Evolutionary conservation across 1,139 yeast genomes (phyloP), one percentile per base, ranked within the genome.

Genomic region (Candida mesenterica): DNA sequence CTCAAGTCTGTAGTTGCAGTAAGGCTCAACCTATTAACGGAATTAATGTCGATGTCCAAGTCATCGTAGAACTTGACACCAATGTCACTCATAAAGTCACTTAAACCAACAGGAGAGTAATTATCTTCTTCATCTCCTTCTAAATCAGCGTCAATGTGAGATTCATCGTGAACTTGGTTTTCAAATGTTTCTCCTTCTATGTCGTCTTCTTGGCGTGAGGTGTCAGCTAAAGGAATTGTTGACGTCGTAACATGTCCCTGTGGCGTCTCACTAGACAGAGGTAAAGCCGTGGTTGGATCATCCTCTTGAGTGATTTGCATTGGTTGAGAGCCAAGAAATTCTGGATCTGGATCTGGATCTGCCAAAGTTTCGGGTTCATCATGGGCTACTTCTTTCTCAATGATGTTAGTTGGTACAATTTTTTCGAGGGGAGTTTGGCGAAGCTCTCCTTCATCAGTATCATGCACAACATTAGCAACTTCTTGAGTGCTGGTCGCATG

Each of bases 61-160:
- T 75, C 79, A 44, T 77, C 77, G 44, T 68, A 73, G 45, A 78
- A 78, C 30, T 68, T 68, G 12, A 77, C 65, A 0, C 73, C 72
- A 7, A 76, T 59, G 38, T 73, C 77, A 5, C 53, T 53, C 44
- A 79, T 55, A 38, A 79, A 77, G 15, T 63, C 60, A 1, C 60
- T 49, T 24, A 75, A 55, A 0, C 70, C 46, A 1, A 71, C 74
- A 4, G 71, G 67, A 2, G 34, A 36, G 31, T 59, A 59, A 17
- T 53, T 49, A 3, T 46, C 56, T 8, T 31, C 30, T 15, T 47
- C 50, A 2, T 40, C 43, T 3, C 48, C 50, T 9, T 32, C 45
- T 5, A 38, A 35, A 1, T 39, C 44, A 9, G 39, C 50, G 10
- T 40, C 43, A n/a, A n/a, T n/a, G n/a, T n/a, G n/a, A n/a, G n/a